Evolutionary conservation across 2,329 filamentous ascomycete species (phyloP).

Genomic region (Colletotrichum sansevieriae): DNA sequence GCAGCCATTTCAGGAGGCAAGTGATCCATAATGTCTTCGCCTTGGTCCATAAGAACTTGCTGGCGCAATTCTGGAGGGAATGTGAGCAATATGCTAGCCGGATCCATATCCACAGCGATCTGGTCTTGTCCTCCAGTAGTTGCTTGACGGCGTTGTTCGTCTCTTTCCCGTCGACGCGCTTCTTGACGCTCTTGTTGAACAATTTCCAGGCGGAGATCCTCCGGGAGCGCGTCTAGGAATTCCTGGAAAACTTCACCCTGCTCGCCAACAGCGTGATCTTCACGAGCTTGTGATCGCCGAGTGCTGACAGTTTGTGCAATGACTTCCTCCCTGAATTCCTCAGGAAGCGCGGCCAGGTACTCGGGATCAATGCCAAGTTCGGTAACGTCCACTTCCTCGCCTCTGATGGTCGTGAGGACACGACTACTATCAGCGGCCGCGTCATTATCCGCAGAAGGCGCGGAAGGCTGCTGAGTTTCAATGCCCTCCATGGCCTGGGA

Average conservation of each 20-base stretch:
- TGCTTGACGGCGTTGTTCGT: slow-evolving; percentile 79
- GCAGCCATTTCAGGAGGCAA: slow-evolving; percentile 88
- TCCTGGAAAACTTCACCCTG: slow-evolving; percentile 90
- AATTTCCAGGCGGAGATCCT: slow-evolving; percentile 90
- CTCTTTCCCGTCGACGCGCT: slow-evolving; percentile 87
- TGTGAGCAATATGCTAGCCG: slow-evolving; percentile 91
- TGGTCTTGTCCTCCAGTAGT: slow-evolving; percentile 65
- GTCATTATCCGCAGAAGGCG: slow-evolving; percentile 48
- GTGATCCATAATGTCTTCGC: slow-evolving; percentile 86
- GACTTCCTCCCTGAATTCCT: slow-evolving; percentile 96
- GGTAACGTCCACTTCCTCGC: slow-evolving; percentile 91
- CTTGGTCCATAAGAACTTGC: slow-evolving; percentile 90
- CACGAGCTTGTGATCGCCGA: slow-evolving; percentile 80
- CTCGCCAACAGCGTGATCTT: slow-evolving; percentile 77
- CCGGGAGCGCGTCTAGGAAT: slow-evolving; percentile 91
- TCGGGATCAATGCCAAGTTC: slow-evolving; percentile 94
- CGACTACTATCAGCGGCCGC: slow-evolving; percentile 59
- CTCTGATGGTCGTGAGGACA: slow-evolving; percentile 85
- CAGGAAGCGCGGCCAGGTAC: slow-evolving; percentile 96
- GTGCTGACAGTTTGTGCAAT: slow-evolving; percentile 91
- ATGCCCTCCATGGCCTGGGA: slow-evolving; percentile 81
- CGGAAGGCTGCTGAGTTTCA: slow-evolving; percentile 63
- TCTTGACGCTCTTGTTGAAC: slow-evolving; percentile 91
- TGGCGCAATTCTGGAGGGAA: slow-evolving; percentile 87
- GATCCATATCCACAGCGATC: slow-evolving; percentile 82